phyloP scores from a whole-genome alignment of 2,329 filamentous ascomycete species.

The Myriosclerotinia scirpicola region DNA sequence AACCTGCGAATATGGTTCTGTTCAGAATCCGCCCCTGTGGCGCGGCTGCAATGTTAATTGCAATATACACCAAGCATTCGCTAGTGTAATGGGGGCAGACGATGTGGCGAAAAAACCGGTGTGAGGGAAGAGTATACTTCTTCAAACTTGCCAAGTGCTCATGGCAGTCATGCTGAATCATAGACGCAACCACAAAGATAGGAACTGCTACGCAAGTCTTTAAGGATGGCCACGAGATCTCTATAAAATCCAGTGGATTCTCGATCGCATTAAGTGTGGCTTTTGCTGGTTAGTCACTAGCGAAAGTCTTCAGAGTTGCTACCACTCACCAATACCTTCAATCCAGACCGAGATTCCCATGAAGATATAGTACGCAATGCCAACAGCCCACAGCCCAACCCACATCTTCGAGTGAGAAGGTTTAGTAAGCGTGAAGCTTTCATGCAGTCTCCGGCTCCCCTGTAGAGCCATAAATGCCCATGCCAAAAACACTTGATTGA shows the following conservation, averaged over 20 bases:
- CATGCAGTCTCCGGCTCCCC: slow-evolving; percentile 71
- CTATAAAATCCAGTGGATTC: slow-evolving; percentile 21
- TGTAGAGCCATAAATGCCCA: slow-evolving; percentile 77
- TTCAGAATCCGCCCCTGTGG: slow-evolving; percentile 67
- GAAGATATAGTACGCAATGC: slow-evolving; percentile 71
- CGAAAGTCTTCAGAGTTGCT: neutral
- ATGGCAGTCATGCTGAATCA: slow-evolving; percentile 74
- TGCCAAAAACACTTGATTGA: slow-evolving; percentile 61
- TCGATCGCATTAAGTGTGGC: slow-evolving; percentile 28
- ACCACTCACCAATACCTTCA: slow-evolving; percentile 67
- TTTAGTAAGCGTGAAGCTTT: slow-evolving; percentile 65
- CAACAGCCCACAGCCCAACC: slow-evolving; percentile 78
- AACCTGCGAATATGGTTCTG: slow-evolving; percentile 66
- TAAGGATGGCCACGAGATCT: slow-evolving; percentile 40
- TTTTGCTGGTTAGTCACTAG: slow-evolving; percentile 34
- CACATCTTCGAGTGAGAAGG: slow-evolving; percentile 75
- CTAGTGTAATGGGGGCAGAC: slow-evolving; percentile 90
- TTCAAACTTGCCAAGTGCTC: slow-evolving; percentile 66
- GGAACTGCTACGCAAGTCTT: slow-evolving; percentile 58
- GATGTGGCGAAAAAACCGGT: slow-evolving; percentile 68
- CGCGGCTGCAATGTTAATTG: slow-evolving; percentile 72
- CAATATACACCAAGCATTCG: slow-evolving; percentile 80
- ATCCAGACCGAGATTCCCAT: slow-evolving; percentile 80
- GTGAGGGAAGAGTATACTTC: slow-evolving; percentile 79
- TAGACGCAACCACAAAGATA: slow-evolving; percentile 68